A percentile compares a stretch with the other conserved stretches of the same genome.
phyloP scores from a whole-genome alignment of 169 alveolate species.

The Miamiensis avidus region DNA sequence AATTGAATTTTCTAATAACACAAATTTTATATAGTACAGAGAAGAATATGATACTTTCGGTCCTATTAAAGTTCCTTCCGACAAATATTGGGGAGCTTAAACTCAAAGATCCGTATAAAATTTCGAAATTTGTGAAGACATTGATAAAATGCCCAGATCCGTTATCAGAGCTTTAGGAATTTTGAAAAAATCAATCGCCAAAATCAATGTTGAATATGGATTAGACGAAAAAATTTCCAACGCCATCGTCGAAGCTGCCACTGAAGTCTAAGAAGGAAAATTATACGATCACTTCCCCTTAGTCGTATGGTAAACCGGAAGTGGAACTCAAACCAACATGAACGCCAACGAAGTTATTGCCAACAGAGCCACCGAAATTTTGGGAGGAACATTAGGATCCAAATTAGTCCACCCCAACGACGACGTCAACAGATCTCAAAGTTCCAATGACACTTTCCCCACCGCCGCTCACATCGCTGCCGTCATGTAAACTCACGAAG shows the following conservation, averaged over 20 bases:
- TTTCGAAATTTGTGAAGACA: constrained; percentile 84
- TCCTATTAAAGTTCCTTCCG: constrained; percentile 80
- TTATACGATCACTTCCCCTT: constrained; percentile 86
- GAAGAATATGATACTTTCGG: constrained; percentile 85
- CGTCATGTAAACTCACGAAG: constrained; percentile 62
- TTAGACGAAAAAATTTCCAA: constrained; percentile 61
- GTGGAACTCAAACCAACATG: constrained; percentile 93
- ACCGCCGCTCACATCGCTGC: constrained; percentile 92
- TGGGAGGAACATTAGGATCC: constrained; percentile 87
- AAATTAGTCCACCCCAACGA: constrained; percentile 92
- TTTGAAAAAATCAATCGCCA: constrained; percentile 87
- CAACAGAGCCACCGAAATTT: constrained; percentile 87
- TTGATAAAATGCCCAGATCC: constrained; percentile 84
- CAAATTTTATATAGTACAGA: too few relatives aligned
- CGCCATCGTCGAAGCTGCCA: constrained; percentile 86
- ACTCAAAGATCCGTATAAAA: constrained; percentile 89
- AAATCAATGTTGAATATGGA: constrained; percentile 76
- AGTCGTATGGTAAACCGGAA: constrained; percentile 92
- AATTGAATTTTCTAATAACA: too few relatives aligned
- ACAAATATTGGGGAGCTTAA: constrained; percentile 87
- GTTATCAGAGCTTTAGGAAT: constrained; percentile 87
- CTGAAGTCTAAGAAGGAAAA: constrained; percentile 86
- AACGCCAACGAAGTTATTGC: constrained; percentile 90
- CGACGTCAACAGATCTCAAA: constrained; percentile 88
- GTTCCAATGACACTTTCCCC: constrained; percentile 92